Percentiles rank a stretch among this genome's conserved stretches.
Conservation (phyloP, 371 early-diverging fungal species). For the Phascolomyces articulosus region DNA sequence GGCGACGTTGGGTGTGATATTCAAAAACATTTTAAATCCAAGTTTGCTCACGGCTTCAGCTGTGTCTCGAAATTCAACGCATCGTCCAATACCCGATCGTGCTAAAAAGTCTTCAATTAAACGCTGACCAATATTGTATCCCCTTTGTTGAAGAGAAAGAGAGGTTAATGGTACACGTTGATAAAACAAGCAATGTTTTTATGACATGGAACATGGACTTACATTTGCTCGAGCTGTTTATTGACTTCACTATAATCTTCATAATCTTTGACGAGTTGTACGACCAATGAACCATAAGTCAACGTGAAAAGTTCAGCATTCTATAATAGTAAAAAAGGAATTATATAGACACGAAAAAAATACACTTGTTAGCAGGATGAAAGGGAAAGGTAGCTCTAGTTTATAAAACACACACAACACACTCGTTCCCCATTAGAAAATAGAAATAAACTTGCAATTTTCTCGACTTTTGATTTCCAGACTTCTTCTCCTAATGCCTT, state of each 20-base stretch:
- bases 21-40: conserved; percentile 96
- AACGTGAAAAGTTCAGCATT: conserved; percentile 96
- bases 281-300: conserved; percentile 97
- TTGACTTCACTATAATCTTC: conserved; percentile 94
- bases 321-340: conserved; percentile 25
- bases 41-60: conserved; percentile 94
- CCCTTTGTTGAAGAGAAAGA: conserved; percentile 61
- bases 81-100: conserved; percentile 78
- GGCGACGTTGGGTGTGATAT: conserved; percentile 82
- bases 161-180: no score
- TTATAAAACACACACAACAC: no score
- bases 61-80: conserved; percentile 89
- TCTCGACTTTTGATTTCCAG: conserved; percentile 94
- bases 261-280: conserved; percentile 93
- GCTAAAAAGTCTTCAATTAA: conserved; percentile 97
- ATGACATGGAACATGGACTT: conserved; percentile 14
- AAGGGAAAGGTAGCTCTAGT: background rate
- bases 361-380: no score
- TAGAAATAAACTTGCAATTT: conserved; percentile 71
- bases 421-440: no score
- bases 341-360: background rate
- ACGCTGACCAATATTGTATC: conserved; percentile 95
- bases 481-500: conserved; percentile 89
- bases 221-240: conserved; percentile 96
- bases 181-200: no score